A percentile compares a stretch with the other conserved stretches of the same genome.
Conservation (phyloP, 176 grass and related monocot genomes). For the Musa beccarii region DNA sequence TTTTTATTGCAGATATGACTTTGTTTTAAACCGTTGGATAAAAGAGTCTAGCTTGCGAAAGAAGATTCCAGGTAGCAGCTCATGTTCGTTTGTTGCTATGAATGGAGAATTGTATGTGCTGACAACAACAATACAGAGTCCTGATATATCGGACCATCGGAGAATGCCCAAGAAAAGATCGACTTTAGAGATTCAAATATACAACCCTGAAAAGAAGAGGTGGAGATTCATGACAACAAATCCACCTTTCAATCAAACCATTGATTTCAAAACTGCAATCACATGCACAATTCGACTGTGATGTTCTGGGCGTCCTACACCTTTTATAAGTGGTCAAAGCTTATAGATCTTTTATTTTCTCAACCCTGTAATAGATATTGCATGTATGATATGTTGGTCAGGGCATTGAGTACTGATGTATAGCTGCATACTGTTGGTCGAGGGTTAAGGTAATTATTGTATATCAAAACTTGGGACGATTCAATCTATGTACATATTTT, state of each 20-base stretch:
- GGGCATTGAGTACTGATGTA: too few species aligned
- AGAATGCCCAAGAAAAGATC: slow-evolving; percentile 36
- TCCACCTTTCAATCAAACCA: slow-evolving; percentile 30
- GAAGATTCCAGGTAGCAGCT: slow-evolving; percentile 40
- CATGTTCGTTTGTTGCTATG: slow-evolving; percentile 56
- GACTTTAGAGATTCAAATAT: slow-evolving; percentile 60
- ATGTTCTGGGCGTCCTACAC: neutral
- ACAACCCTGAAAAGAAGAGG: slow-evolving; percentile 48
- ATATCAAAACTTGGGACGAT: too few species aligned
- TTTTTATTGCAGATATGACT: slow-evolving; percentile 52
- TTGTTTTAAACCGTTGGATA: slow-evolving; percentile 49
- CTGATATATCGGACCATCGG: slow-evolving; percentile 21
- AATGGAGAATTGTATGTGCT: slow-evolving; percentile 69
- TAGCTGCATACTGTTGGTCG: too few species aligned
- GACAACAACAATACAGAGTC: slow-evolving; percentile 28
- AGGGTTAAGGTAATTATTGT: too few species aligned
- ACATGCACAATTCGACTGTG: slow-evolving; percentile 64
- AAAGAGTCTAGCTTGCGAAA: slow-evolving; percentile 49
- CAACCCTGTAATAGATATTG: too few species aligned
- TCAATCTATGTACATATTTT: too few species aligned
- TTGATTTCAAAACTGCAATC: slow-evolving; percentile 54
- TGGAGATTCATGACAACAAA: slow-evolving; percentile 54
- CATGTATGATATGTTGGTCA: too few species aligned
- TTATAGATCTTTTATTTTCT: too few species aligned
- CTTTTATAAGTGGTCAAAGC: too few species aligned